Base-by-base conservation (phyloP, 805 yeast species). In the Candida qinlingensis region DNA sequence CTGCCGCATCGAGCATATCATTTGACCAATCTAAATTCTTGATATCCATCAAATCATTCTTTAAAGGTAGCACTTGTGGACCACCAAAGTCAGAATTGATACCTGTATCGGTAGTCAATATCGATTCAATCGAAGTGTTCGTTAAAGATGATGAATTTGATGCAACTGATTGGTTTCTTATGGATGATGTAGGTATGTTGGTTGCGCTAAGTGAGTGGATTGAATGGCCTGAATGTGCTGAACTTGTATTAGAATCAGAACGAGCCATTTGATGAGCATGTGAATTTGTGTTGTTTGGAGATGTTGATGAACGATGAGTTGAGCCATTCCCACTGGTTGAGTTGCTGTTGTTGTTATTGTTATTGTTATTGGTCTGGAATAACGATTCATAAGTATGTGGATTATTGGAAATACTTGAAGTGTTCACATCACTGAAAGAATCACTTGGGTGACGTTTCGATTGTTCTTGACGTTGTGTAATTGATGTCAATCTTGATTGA, bases 361-460 rank as follows among this genome's bases (percentile, higher is more conserved):
- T 12, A 12, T 36, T 9, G 19, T 9, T 26, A 11, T 41, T 41
- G 26, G 31, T 43, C 11, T 44, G 44, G 27, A 47, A 47, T 11
- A 47, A 26, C 8, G 50, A 47, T 37, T 47, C 50, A 19, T 47
- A 47, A 10, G 44, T 30, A 44, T 44, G 49, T 27, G 39, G 37
- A 8, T 10, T 42, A 13, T 37, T 6, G 25, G 45, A 30, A 13
- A 36, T 35, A 19, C 27, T 38, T 25, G 46, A 11, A n/a, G n/a
- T 38, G 35, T 19, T 19, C 19, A 10, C 12, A 27, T 37, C 27
- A 10, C 7, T 12, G 34, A 19, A 38, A 4, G 31, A 12, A 37
- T 25, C n/a, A 35, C 2, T 38, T 6, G 38, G 38, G 6, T 19
- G 37, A 39, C 9, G 39, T 13, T 29, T 42, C 31, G 40, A 33